Base-by-base conservation (phyloP, 768 basidiomycete species). In the Lactarius pseudohatsudake region DNA sequence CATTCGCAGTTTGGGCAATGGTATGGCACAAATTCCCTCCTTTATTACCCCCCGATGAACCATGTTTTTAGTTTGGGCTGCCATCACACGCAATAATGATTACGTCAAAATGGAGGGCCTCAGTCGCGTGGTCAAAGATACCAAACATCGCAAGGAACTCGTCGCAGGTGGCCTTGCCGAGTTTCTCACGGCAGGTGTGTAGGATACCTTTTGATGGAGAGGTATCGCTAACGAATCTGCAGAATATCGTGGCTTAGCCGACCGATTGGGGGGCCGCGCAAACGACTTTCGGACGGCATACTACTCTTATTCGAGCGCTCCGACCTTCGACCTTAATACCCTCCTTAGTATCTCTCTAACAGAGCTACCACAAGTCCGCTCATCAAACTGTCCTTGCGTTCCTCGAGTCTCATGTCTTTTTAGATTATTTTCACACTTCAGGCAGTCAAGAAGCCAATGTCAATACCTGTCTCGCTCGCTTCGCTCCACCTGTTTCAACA, bases 41-140 rank as follows among this genome's bases (percentile, higher is more conserved):
- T 30, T 20, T 26, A 38, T 1, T 13, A 13, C 15, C 5, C 30
- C 10, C 30, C 26, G 28, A 8, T 38, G 11, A 34, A 32, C 26
- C 15, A 26, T 2, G 3, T 28, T 32, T 47, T n/a, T 57, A 81
- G 86, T 86, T 4, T 92, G 89, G 89, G 89, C 86, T 38, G 90
- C 90, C 2, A 91, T 87, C 4, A 88, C 86, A 18, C 85, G 76
- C 62, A 78, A 91, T 73, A 62, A 78, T 0, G 83, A 90, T 67
- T 92, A 83, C 64, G 75, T 91, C 57, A 80, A 79, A 28, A 82
- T 86, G 75, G 81, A 88, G 72, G 91, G 91, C n/a, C 75, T 90
- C 69, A 86, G 88, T 61, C 79, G 79, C 61, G 73, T 85, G 13
- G 84, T 89, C 6, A 78, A 76, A 69, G 75, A 83, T 47, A 73